Conservation (phyloP, 164 flowering plant genomes). For the Akebia trifoliata region DNA sequence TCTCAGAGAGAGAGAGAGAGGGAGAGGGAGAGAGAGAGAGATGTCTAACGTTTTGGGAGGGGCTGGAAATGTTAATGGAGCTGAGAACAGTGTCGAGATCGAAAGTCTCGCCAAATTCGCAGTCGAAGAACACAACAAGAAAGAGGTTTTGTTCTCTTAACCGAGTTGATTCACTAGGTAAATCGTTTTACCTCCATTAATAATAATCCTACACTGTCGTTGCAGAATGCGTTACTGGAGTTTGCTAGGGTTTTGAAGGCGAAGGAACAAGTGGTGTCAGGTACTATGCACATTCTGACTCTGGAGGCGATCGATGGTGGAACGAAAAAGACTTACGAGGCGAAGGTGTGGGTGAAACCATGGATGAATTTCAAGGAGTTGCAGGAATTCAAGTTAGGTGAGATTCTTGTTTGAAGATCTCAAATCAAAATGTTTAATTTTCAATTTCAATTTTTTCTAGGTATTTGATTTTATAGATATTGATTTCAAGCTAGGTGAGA, state of each 20-base stretch:
- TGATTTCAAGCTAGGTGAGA: no score
- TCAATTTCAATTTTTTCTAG: no score
- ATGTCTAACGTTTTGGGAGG: slow-evolving; percentile 21
- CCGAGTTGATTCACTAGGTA: no score
- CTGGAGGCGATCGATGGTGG: slow-evolving; percentile 68
- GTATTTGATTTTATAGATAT: no score
- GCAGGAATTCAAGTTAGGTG: slow-evolving; percentile 62
- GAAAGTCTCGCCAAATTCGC: slow-evolving; percentile 53
- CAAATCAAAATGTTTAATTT: no score
- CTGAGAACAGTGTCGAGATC: slow-evolving; percentile 36
- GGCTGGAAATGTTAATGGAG: slow-evolving; percentile 14
- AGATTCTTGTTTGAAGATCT: slow-evolving; percentile 20
- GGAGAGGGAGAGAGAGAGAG: slow-evolving; percentile 4
- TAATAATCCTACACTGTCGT: no score
- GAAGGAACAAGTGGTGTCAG: slow-evolving; percentile 69
- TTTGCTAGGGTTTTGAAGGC: slow-evolving; percentile 67
- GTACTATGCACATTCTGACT: slow-evolving; percentile 60
- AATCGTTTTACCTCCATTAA: no score
- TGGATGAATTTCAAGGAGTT: slow-evolving; percentile 76
- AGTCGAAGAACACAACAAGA: slow-evolving; percentile 65
- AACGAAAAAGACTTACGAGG: slow-evolving; percentile 65
- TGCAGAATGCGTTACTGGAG: slow-evolving; percentile 58
- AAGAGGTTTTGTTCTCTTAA: slow-evolving; percentile 27
- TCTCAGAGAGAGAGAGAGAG: not conserved
- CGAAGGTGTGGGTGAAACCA: slow-evolving; percentile 76